Evolutionary conservation across 164 flowering plant genomes (phyloP).

Genomic region (Euptelea pleiosperma): DNA sequence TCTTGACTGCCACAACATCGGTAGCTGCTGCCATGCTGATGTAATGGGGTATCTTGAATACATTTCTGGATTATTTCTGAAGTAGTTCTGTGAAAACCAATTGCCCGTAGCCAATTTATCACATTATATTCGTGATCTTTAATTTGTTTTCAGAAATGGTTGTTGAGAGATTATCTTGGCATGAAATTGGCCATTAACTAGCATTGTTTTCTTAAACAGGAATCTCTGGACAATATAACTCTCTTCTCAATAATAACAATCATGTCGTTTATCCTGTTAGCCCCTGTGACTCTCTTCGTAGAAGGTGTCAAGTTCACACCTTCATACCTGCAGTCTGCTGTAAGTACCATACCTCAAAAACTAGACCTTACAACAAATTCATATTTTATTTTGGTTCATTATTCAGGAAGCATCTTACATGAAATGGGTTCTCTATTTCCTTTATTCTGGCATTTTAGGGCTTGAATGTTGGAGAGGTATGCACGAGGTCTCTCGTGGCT

Average conservation of each 20-base stretch:
- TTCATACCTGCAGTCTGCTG: slow-evolving; percentile 61
- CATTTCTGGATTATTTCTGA: background rate
- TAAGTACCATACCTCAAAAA: slow-evolving; percentile 27
- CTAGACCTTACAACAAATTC: background rate
- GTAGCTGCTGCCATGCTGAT: too few species aligned
- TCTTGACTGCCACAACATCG: too few species aligned
- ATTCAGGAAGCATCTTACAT: background rate
- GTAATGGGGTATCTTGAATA: too few species aligned
- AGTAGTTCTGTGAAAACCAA: too few species aligned
- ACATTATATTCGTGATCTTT: background rate
- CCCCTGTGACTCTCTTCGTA: slow-evolving; percentile 50
- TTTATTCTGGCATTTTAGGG: slow-evolving; percentile 41
- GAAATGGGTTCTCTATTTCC: background rate
- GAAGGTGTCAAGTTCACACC: slow-evolving; percentile 79
- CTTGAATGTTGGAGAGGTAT: slow-evolving; percentile 58
- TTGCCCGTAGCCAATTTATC: background rate
- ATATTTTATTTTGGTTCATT: background rate
- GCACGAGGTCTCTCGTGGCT: slow-evolving; percentile 61
- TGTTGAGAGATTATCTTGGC: background rate
- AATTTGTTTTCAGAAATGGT: background rate
- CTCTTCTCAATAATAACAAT: slow-evolving; percentile 73
- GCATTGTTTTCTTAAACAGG: slow-evolving; percentile 43
- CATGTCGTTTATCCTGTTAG: slow-evolving; percentile 54
- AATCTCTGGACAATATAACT: slow-evolving; percentile 75
- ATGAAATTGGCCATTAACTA: slow-evolving; percentile 7